Base-by-base conservation (phyloP, 2,329 filamentous ascomycete species). In the Alternaria brassicicola region DNA sequence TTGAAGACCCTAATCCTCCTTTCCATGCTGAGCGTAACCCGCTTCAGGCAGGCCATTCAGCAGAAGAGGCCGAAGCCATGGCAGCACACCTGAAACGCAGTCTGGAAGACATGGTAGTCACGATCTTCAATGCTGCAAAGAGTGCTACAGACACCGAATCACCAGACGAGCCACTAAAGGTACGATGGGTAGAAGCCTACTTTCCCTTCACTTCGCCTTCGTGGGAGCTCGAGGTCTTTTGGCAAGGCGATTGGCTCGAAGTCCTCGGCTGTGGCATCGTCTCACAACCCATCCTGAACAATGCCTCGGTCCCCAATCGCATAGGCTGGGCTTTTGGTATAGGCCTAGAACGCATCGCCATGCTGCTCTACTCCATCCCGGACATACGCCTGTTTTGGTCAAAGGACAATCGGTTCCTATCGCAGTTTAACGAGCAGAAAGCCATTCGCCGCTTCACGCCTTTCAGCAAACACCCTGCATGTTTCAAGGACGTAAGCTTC, bases 311-410 rank as follows among this genome's bases (percentile, higher is more conserved):
- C 43, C 87, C 90, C 3, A 81, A 86, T 54, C 88, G 91, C 71
- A 78, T 96, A 3, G 94, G 93, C 5, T 99, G 95, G 95, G 95
- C 95, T 1, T 99, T 98, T 78, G 95, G 95, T 33, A 83, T 98
- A 17, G 95, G 95, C 2, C 85, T 99, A 26, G 95, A 99, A 78
- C 88, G 95, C 61, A 94, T 99, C 63, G 94, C 95, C 60, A 99
- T 99, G 95, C 86, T 99, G 33, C 86, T 99, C 23, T 99, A 97
- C 82, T 89, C 91, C 58, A 96, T 99, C 58, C 92, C 93, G 0
- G 95, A 99, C 74, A 99, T 99, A 67, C 89, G 95, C 12, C 87
- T 98, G 4, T 98, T 99, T 81, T 99, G 95, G 95, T 96, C 91
- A 30, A 82, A 83, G 53, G 95, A 99, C 76, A 74, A 84, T 68